Evolutionary conservation across 352 stramenopile species (phyloP), one percentile per base, ranked within the genome.

Genomic region (Plasmopara muralis): DNA sequence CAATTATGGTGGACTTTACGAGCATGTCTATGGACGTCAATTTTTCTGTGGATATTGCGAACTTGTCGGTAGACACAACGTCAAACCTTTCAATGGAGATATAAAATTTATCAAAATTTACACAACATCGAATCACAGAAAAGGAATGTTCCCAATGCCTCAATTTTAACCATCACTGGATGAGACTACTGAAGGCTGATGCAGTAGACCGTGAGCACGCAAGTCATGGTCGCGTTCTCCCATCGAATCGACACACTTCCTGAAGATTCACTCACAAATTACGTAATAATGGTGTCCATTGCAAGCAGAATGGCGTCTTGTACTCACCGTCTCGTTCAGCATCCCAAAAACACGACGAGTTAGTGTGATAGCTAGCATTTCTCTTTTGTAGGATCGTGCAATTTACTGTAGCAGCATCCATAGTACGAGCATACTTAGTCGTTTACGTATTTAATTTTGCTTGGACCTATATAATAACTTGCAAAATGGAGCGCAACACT

Each of bases 371-470:
- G 40, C 84, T 82, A 10, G 82, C 77, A 52, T 95, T 95, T 16
- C 82, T 71, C 77, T 95, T 95, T 60, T 95, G 84, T n/a, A 95
- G 62, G 49, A 95, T 79, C 41, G 81, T 83, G 63, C 79, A 88
- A 64, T 95, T 89, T 28, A 92, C 84, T 93, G 66, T 58, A 33
- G 15, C 39, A 61, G 46, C 51, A 28, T 34, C 43, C 43, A 46
- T 15, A 12, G 10, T 0, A 38, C 33, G 31, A 53, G 13, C 43
- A 50, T 59, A 33, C 50, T 64, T 68, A 59, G 55, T 66, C 50
- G 47, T 30, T 43, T 59, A 52, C 48, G 30, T 66, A 50, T 51
- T 54, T 42, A 60, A 28, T 66, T 60, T 68, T 70, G 55, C 41
- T 33, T 25, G 18, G 53, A 67, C 62, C 29, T 74, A 74, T 77